Percentiles rank a stretch among this genome's conserved stretches.
These are phyloP conservation scores for Triangularia verruculosa DNA, from an alignment of 2,329 filamentous ascomycete genomes.

Conservation along the genomic window DNA sequence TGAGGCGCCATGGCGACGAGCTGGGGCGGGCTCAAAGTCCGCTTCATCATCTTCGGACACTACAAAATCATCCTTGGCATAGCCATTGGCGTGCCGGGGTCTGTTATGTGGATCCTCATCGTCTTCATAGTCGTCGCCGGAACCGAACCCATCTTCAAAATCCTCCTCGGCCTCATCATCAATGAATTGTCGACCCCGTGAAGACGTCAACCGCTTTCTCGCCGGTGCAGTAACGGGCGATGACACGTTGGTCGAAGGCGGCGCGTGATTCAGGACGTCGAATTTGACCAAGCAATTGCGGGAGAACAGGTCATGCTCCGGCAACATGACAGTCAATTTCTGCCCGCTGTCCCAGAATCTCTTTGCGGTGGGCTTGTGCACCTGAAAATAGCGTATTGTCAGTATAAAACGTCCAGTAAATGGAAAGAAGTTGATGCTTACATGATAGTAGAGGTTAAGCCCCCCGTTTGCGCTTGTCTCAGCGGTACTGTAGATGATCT, in stretches of 20 bases:
- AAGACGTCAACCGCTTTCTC: constrained; percentile 34
- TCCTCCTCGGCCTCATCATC: neutral
- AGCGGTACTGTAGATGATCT: constrained; percentile 70
- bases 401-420: constrained; percentile 20
- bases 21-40: constrained; percentile 45
- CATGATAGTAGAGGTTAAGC: constrained; percentile 69
- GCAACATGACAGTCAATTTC: constrained; percentile 38
- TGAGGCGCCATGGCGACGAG: constrained; percentile 29
- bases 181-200: constrained; percentile 18
- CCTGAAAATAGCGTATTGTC: constrained; percentile 34
- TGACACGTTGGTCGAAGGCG: constrained; percentile 50
- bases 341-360: constrained; percentile 41
- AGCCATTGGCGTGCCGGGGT: constrained; percentile 40
- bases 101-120: constrained; percentile 38
- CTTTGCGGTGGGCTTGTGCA: constrained; percentile 41
- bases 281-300: constrained; percentile 6
- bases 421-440: constrained; percentile 37
- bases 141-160: constrained; percentile 14
- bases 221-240: constrained; percentile 46
- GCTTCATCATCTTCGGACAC: constrained; percentile 39
- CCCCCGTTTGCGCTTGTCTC: constrained; percentile 59
- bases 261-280: constrained; percentile 29
- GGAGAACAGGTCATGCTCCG: constrained; percentile 25
- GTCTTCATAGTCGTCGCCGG: constrained; percentile 38
- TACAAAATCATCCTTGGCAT: constrained; percentile 43